A percentile compares a stretch with the other conserved stretches of the same genome.
These are phyloP conservation scores for Cupressus sempervirens DNA, from an alignment of 75 land plant species.

Conservation along the genomic window DNA sequence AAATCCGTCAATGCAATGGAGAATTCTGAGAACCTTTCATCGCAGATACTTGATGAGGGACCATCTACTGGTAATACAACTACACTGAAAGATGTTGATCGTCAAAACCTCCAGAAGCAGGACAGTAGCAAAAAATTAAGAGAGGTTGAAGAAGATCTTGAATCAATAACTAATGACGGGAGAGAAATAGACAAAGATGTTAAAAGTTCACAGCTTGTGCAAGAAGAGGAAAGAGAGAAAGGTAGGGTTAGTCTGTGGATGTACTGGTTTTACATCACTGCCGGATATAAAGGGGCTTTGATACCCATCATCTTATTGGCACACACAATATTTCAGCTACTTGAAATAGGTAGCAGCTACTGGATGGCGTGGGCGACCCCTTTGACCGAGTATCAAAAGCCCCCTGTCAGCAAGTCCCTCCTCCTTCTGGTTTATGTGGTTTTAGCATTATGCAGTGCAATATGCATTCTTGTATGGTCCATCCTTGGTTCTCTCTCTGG, in stretches of 20 bases:
- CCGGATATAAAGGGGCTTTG: conserved; percentile 53
- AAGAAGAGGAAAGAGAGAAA: conserved; percentile 44
- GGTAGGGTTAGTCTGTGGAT: conserved; percentile 64
- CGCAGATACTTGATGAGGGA: background rate
- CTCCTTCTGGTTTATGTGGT: conserved; percentile 56
- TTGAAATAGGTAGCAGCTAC: conserved; percentile 42
- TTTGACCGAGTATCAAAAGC: conserved; percentile 30
- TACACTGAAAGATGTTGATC: background rate
- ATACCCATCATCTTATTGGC: conserved; percentile 50
- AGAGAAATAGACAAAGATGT: background rate
- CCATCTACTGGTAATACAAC: background rate
- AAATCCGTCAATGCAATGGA: conserved; percentile 21
- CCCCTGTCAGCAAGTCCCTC: conserved; percentile 25
- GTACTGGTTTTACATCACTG: conserved; percentile 75
- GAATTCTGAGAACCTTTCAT: background rate
- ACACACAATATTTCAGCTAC: conserved; percentile 63
- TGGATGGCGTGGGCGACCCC: conserved; percentile 94
- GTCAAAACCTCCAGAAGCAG: background rate
- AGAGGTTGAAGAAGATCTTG: no score
- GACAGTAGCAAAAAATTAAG: no score
- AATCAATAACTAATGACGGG: background rate
- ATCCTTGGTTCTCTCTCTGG: conserved; percentile 50
- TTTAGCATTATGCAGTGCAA: conserved; percentile 58
- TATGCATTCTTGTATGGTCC: conserved; percentile 55
- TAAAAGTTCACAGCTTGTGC: background rate